Conservation (phyloP, 768 basidiomycete genomes). For the Agaricus sinodeliciosus region DNA sequence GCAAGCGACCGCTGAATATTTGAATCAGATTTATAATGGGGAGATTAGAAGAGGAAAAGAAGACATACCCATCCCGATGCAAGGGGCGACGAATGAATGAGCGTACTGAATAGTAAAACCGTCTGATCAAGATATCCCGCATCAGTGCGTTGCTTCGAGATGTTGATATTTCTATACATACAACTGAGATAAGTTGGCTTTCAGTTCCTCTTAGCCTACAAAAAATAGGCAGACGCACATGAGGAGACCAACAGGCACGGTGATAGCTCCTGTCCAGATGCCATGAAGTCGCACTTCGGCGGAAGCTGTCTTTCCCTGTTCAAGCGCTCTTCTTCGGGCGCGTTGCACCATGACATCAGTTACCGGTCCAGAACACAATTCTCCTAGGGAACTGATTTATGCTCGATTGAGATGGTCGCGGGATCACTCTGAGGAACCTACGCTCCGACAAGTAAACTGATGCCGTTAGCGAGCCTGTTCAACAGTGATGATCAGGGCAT, state of each 20-base stretch:
- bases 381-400: slow-evolving; percentile 23
- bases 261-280: slow-evolving; percentile 32
- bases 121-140: slow-evolving; percentile 16
- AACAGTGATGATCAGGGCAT: neutral
- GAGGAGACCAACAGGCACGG: slow-evolving; percentile 26
- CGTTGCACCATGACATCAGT: slow-evolving; percentile 30
- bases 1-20: slow-evolving; percentile 25
- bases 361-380: slow-evolving; percentile 29
- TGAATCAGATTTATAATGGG: neutral
- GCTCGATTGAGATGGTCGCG: neutral
- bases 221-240: slow-evolving; percentile 19
- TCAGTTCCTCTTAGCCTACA: too few relatives aligned
- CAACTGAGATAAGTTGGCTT: too few relatives aligned
- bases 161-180: neutral
- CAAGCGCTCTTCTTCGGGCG: slow-evolving; percentile 22
- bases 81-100: slow-evolving; percentile 29
- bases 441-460: slow-evolving; percentile 30
- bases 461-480: slow-evolving; percentile 28
- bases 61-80: slow-evolving; percentile 31
- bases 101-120: slow-evolving; percentile 28
- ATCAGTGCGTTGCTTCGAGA: neutral
- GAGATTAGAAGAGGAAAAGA: neutral
- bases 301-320: slow-evolving; percentile 19
- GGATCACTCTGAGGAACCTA: slow-evolving; percentile 12
- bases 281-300: slow-evolving; percentile 30